A percentile compares a stretch with the other conserved stretches of the same genome.
Conservation (phyloP, 345 rosid species). For the Salix arbutifolia region DNA sequence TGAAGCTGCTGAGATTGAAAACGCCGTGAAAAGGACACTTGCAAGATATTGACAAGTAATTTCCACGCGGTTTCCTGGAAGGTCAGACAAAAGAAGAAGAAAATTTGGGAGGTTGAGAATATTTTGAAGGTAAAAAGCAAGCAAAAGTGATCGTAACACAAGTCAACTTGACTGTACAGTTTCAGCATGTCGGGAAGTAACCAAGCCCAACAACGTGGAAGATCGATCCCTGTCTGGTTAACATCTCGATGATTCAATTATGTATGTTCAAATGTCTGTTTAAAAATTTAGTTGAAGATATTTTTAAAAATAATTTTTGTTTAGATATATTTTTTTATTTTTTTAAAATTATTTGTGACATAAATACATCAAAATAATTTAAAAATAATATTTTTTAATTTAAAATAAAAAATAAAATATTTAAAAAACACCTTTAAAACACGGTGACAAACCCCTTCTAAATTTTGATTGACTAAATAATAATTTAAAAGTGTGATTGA, state of each 20-base stretch:
- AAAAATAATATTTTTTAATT: too few species aligned
- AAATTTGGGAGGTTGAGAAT: not conserved
- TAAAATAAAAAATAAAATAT: too few species aligned
- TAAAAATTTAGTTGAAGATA: fast-evolving
- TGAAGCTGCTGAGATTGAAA: slow-evolving; percentile 42
- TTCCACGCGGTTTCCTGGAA: slow-evolving; percentile 16
- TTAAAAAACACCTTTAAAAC: too few species aligned
- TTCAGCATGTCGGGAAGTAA: not conserved
- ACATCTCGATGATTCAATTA: not conserved
- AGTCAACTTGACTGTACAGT: not conserved
- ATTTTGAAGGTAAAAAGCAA: not conserved
- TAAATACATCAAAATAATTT: too few species aligned
- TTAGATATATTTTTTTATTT: too few species aligned
- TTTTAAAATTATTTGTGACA: too few species aligned
- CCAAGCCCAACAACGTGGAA: not conserved
- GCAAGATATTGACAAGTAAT: slow-evolving; percentile 39
- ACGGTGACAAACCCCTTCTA: too few species aligned
- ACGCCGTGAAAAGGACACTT: slow-evolving; percentile 36
- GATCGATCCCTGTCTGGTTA: not conserved
- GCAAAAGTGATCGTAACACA: not conserved
- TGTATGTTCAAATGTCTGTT: not conserved
- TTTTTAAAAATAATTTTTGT: too few species aligned
- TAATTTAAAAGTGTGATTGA: too few species aligned
- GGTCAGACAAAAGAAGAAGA: not conserved
- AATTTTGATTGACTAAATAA: not conserved